These are phyloP conservation scores for Hydrangea macrophylla DNA, from an alignment of 148 eudicot species.

Conservation along the genomic window DNA sequence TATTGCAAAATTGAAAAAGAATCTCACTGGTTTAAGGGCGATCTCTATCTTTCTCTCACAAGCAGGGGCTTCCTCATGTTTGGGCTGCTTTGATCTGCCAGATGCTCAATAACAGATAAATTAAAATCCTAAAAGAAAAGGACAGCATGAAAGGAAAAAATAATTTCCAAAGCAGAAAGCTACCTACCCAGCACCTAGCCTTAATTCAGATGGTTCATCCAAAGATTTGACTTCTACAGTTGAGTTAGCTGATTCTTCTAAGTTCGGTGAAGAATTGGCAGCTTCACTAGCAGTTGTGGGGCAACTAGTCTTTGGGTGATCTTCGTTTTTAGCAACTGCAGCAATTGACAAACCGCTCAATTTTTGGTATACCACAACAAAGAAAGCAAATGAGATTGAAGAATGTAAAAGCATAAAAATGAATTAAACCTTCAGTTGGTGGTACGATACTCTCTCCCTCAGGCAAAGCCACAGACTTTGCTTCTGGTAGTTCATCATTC, in stretches of 20 bases:
- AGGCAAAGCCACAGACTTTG: slow-evolving; percentile 16
- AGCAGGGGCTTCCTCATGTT: slow-evolving; percentile 17
- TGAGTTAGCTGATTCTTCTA: slow-evolving; percentile 16
- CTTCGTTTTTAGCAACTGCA: slow-evolving; percentile 19
- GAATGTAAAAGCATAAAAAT: background rate
- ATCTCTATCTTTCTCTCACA: slow-evolving; percentile 15
- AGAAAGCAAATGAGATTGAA: background rate
- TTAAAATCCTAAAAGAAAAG: background rate
- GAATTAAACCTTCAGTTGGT: slow-evolving; percentile 34
- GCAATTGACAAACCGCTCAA: slow-evolving; percentile 8
- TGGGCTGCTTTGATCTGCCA: slow-evolving; percentile 24
- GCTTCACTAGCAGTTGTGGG: slow-evolving; percentile 12
- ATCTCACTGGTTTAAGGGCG: slow-evolving; percentile 16
- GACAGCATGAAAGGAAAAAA: background rate
- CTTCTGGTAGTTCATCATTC: slow-evolving; percentile 22
- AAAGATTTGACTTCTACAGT: slow-evolving; percentile 19
- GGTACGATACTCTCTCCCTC: slow-evolving; percentile 21
- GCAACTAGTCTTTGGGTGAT: slow-evolving; percentile 22
- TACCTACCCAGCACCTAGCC: no score
- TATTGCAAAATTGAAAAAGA: background rate
- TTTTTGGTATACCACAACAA: slow-evolving; percentile 1
- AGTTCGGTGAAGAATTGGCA: slow-evolving; percentile 12
- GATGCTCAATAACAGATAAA: background rate
- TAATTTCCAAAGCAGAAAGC: background rate
- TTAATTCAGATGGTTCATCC: no score